Percentiles rank a stretch among this genome's conserved stretches.
phyloP scores from a whole-genome alignment of 257 asterid species.

The Solanum appendiculatum region DNA sequence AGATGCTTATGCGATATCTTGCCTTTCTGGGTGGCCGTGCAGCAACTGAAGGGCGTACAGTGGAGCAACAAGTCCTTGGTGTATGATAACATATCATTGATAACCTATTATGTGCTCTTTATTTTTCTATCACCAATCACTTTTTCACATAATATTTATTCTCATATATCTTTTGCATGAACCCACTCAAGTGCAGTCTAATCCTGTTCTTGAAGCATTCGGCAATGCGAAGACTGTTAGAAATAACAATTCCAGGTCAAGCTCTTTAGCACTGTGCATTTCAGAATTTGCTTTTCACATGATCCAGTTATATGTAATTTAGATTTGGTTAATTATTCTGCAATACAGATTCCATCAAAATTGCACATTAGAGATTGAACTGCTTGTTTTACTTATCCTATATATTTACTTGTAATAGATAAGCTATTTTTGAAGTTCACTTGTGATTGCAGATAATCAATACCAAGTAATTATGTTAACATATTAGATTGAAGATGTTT shows the following conservation, averaged over 20 bases:
- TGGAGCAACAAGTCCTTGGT: conserved; percentile 99
- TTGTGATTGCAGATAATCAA: not conserved
- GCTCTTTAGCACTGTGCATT: conserved; percentile 19
- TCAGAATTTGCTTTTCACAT: conserved; percentile 2
- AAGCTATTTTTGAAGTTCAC: not conserved
- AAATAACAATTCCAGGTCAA: conserved; percentile 96
- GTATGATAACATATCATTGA: conserved; percentile 35
- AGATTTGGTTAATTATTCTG: not conserved
- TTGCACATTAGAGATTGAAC: not conserved
- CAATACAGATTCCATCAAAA: not conserved
- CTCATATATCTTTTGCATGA: conserved; percentile 14
- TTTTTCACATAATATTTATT: not conserved
- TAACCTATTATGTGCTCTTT: not conserved
- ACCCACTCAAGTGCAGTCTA: conserved; percentile 61
- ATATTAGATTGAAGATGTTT: not conserved
- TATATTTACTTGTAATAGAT: not conserved
- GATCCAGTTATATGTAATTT: not conserved
- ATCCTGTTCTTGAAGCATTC: conserved; percentile 99
- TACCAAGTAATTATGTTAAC: not conserved
- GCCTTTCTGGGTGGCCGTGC: conserved; percentile 95
- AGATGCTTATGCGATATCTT: conserved; percentile 95
- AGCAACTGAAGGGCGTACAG: conserved; percentile 97
- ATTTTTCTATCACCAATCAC: not conserved
- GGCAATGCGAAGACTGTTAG: conserved; percentile 98
- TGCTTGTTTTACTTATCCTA: not conserved